Evolutionary conservation across 176 grass and related monocot genomes (phyloP).

Genomic region (Oryza brachyantha): DNA sequence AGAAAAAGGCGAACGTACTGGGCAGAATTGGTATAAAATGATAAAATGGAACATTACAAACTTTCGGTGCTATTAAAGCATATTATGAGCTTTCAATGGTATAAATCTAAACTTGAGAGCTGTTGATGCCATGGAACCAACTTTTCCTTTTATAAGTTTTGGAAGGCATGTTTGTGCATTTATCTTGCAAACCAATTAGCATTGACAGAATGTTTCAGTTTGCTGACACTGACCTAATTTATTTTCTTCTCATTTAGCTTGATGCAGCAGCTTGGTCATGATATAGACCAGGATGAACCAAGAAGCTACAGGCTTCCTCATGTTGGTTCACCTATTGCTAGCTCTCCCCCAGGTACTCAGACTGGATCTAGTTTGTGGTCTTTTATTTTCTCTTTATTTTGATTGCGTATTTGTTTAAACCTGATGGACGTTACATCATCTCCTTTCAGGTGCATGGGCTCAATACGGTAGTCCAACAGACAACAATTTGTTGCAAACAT

Average conservation of each 20-base stretch:
- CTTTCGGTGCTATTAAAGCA: background rate
- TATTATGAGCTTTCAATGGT: background rate
- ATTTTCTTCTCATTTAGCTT: conserved; percentile 57
- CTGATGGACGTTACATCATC: conserved; percentile 10
- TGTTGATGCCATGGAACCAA: background rate
- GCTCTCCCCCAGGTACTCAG: conserved; percentile 83
- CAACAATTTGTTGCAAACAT: conserved; percentile 57
- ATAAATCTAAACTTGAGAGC: background rate
- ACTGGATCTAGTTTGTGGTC: conserved; percentile 8
- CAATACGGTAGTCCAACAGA: conserved; percentile 83
- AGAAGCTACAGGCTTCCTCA: conserved; percentile 59
- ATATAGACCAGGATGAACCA: conserved; percentile 81
- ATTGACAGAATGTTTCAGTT: background rate
- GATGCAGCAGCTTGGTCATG: conserved; percentile 80
- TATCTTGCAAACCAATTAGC: background rate
- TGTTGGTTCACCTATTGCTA: conserved; percentile 75
- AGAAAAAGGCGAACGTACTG: background rate
- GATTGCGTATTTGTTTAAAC: conserved; percentile 6
- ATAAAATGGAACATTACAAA: background rate
- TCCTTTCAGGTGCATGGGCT: conserved; percentile 66
- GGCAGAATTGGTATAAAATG: background rate
- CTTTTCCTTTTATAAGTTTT: background rate
- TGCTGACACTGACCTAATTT: conserved; percentile 18
- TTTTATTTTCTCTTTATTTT: background rate
- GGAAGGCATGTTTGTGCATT: background rate